A percentile compares a stretch with the other conserved stretches of the same genome.
Conservation (phyloP, 1,284 basidiomycete species). For the Vanrija humicola region DNA sequence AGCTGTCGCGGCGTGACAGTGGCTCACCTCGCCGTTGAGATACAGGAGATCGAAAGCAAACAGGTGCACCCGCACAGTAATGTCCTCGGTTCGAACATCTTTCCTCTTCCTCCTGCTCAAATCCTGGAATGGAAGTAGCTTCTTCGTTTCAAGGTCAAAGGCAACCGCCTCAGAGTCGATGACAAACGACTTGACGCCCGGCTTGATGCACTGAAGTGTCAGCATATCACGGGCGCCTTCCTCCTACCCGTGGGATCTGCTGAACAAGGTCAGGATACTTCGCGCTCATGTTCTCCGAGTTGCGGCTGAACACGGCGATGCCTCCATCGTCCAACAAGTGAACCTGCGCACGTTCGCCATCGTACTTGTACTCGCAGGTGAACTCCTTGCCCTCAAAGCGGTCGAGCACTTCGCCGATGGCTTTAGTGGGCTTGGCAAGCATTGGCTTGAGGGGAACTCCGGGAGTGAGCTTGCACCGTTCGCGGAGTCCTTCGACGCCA, state of each 20-base stretch:
- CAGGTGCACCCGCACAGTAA: conserved; percentile 57
- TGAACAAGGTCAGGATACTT: conserved; percentile 97
- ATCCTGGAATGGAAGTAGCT: conserved; percentile 76
- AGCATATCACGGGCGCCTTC: conserved; percentile 6
- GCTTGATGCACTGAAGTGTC: conserved; percentile 68
- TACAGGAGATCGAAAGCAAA: conserved; percentile 58
- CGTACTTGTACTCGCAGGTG: conserved; percentile 99
- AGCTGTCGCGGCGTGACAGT: neutral
- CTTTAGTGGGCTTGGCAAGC: conserved; percentile 99
- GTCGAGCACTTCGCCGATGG: conserved; percentile 97
- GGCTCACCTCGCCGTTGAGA: conserved; percentile 54
- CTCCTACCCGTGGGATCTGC: conserved; percentile 72
- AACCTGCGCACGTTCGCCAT: conserved; percentile 95
- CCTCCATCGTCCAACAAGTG: conserved; percentile 75
- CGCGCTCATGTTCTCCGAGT: conserved; percentile 99
- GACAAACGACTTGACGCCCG: conserved; percentile 70
- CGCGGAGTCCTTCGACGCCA: conserved; percentile 68
- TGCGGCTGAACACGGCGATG: conserved; percentile 87
- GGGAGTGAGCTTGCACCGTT: conserved; percentile 85
- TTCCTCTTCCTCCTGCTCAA: conserved; percentile 80
- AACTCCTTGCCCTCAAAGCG: conserved; percentile 93
- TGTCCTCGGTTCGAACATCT: conserved; percentile 65
- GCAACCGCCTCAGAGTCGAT: conserved; percentile 81
- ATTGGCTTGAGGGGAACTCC: conserved; percentile 96
- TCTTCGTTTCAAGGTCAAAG: conserved; percentile 62